phyloP scores from a whole-genome alignment of 495 filamentous ascomycete genomes.

The Amphirosellinia nigrospora region DNA sequence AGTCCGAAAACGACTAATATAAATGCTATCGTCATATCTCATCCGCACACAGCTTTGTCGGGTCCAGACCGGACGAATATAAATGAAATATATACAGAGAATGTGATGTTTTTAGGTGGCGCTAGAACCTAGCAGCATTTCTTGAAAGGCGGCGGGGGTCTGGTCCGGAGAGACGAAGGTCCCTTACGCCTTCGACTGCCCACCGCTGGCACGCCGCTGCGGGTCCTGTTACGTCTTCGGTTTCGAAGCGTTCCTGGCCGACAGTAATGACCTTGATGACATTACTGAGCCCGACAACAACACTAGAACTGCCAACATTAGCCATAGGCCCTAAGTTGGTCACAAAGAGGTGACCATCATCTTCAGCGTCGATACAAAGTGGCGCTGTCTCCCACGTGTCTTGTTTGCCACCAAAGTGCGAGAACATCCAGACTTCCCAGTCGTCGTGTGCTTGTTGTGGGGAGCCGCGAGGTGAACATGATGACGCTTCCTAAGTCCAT shows the following conservation, averaged over 20 bases:
- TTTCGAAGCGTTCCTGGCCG: conserved; percentile 65
- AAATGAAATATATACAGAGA: conserved; percentile 26
- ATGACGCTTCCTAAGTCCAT: conserved; percentile 37
- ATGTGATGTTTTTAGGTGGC: not conserved
- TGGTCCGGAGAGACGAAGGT: conserved; percentile 34
- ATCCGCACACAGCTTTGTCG: conserved; percentile 14
- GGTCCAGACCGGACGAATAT: conserved; percentile 4
- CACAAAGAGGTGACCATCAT: conserved; percentile 61
- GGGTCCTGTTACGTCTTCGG: conserved; percentile 34
- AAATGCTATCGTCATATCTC: conserved; percentile 23
- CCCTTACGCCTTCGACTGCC: conserved; percentile 43
- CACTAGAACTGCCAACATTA: conserved; percentile 60
- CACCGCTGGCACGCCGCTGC: conserved; percentile 39
- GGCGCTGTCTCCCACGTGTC: conserved; percentile 46
- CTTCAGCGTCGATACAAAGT: conserved; percentile 40
- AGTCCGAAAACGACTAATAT: not conserved
- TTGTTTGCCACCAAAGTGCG: conserved; percentile 45
- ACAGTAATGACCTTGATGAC: conserved; percentile 68
- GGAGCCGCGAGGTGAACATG: conserved; percentile 23
- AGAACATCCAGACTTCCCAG: conserved; percentile 74
- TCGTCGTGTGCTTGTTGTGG: conserved; percentile 40
- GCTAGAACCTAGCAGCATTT: conserved; percentile 20
- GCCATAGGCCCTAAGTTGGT: conserved; percentile 64
- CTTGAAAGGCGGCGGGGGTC: conserved; percentile 17
- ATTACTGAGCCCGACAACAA: conserved; percentile 72